These are phyloP conservation scores for Phaeomoniella chlamydospora DNA, from an alignment of 2,329 filamentous ascomycete genomes.

Conservation along the genomic window DNA sequence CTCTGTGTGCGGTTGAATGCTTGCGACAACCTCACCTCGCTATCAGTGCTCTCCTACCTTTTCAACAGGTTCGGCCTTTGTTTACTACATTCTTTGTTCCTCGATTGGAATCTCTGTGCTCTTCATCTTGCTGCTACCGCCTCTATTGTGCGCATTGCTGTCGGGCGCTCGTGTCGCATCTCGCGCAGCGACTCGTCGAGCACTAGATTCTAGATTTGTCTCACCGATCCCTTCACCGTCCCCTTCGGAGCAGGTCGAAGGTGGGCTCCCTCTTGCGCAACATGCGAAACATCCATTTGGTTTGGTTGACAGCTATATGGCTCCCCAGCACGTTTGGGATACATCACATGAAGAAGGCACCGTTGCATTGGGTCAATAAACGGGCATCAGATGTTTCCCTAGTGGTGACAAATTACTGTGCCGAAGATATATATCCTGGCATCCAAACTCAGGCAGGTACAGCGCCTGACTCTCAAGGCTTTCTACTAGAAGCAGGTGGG, in stretches of 20 bases:
- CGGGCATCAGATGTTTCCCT: slow-evolving; percentile 38
- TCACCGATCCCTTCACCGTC: too few relatives aligned
- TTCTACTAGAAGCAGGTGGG: slow-evolving; percentile 46
- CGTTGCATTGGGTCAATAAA: slow-evolving; percentile 10
- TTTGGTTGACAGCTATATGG: neutral
- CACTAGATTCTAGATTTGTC: too few relatives aligned
- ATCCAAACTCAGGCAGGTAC: slow-evolving; percentile 59
- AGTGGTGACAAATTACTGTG: slow-evolving; percentile 57
- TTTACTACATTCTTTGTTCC: too few relatives aligned
- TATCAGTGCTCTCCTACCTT: neutral
- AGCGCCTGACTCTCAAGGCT: slow-evolving; percentile 53
- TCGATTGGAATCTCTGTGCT: too few relatives aligned
- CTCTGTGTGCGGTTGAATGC: too few relatives aligned
- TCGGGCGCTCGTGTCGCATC: neutral
- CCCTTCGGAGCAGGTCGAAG: too few relatives aligned
- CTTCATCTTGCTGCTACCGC: neutral
- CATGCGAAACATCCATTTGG: neutral
- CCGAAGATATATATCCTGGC: slow-evolving; percentile 59
- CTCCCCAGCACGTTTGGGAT: slow-evolving; percentile 3
- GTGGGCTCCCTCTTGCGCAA: too few relatives aligned
- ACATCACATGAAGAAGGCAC: slow-evolving; percentile 13
- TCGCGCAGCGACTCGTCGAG: neutral
- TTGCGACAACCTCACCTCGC: too few relatives aligned
- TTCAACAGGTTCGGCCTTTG: too few relatives aligned
- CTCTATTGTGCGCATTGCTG: neutral